Percentiles rank a stretch among this genome's conserved stretches.
phyloP scores from a whole-genome alignment of 495 filamentous ascomycete species.

The Rostrohypoxylon terebratum region DNA sequence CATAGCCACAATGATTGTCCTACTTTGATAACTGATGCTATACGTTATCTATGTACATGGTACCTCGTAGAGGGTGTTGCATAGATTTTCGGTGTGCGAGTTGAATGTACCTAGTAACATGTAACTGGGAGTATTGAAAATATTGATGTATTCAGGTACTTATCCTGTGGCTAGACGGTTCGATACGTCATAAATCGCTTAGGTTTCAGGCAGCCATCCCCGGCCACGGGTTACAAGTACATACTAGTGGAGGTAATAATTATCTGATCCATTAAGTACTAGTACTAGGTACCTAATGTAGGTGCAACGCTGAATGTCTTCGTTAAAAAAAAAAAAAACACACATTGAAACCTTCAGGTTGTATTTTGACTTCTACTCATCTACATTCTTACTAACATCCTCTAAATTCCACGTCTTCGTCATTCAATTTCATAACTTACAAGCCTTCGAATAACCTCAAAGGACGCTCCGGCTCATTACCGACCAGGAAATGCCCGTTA shows the following conservation, averaged over 20 bases:
- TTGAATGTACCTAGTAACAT: neutral
- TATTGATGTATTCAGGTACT: neutral
- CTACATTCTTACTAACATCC: no score
- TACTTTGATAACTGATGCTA: neutral
- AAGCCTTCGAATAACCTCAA: no score
- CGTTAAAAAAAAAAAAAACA: neutral
- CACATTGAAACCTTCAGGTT: neutral
- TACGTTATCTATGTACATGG: no score
- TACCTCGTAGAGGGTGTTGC: neutral
- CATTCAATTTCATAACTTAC: no score
- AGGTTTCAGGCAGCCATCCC: neutral
- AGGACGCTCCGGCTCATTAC: no score
- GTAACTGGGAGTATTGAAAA: neutral
- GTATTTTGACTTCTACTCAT: neutral
- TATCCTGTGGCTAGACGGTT: neutral
- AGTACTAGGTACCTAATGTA: no score
- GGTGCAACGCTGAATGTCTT: neutral
- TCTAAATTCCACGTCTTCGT: no score
- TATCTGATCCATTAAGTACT: no score
- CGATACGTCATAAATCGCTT: neutral
- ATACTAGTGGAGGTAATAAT: no score
- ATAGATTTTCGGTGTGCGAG: slow-evolving; percentile 13
- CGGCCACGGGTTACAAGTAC: no score
- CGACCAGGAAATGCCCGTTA: no score
- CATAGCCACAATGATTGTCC: slow-evolving; percentile 35